Base-by-base conservation (phyloP, 1,284 basidiomycete species). In the Ganoderma boninense region DNA sequence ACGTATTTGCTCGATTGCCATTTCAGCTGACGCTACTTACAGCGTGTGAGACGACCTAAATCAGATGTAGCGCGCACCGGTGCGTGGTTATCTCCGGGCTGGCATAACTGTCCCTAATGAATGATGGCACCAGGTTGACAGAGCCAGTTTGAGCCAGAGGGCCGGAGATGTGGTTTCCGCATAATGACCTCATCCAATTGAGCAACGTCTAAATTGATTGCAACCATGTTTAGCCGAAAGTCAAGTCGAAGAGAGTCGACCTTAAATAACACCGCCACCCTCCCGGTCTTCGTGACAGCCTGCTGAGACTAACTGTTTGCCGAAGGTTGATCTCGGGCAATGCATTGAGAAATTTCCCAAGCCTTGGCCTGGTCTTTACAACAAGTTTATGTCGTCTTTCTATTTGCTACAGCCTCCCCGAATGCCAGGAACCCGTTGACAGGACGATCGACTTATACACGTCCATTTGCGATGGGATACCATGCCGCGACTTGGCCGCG, bases 211-310 rank as follows among this genome's bases (percentile, higher is more conserved):
- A 4, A 40, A 0, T 60, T 60, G 18, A 10, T 60, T 35, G 32
- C 35, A 13, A 60, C n/a, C 57, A 16, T 20, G 10, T 10, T 38
- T 38, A 40, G n/a, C 18, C 32, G 8, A 35, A 38, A n/a, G 54
- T 26, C 20, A 38, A 8, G 20, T 35, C 16, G 18, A 26, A 35
- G 6, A 18, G 16, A 38, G 57, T n/a, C 26, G 35, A 43, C 11
- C 40, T 52, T n/a, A n/a, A n/a, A n/a, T 52, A 23, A 43, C 14
- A 62, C 40, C 38, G 60, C 60, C 60, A 62, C 60, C 11, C 11
- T 18, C 23, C 10, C n/a, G 60, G 40, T 42, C 40, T 43, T 29
- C 23, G 26, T 62, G 60, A 42, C 42, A 62, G 60, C 7, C 7
- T 62, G 40, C 23, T 43, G 60, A 43, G 4, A 16, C 23, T 14